Base-by-base conservation (phyloP, 139 green algal genomes). In the Chlorella sp. region DNA sequence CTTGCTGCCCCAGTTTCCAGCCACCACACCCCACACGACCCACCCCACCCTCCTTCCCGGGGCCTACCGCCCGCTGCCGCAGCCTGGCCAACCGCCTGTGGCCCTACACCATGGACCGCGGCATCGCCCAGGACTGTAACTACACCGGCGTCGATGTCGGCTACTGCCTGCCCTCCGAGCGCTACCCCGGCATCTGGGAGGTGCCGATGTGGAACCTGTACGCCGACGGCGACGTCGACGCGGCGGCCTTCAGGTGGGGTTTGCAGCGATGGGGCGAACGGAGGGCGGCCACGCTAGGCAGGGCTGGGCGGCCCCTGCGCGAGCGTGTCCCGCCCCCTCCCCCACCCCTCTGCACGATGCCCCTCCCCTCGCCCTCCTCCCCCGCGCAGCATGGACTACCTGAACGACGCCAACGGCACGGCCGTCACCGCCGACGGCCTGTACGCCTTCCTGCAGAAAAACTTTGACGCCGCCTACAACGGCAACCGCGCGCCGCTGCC, bases 41-140 rank as follows among this genome's bases (percentile, higher is more conserved):
- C n/a, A n/a, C n/a, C n/a, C n/a, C n/a, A n/a, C n/a, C n/a, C n/a
- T n/a, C n/a, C n/a, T n/a, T n/a, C n/a, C n/a, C n/a, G n/a, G n/a
- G n/a, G n/a, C n/a, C n/a, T n/a, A n/a, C n/a, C n/a, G n/a, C n/a
- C n/a, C n/a, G n/a, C n/a, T n/a, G n/a, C n/a, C n/a, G n/a, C n/a
- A n/a, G 68, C 29, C 62, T 67, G 64, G 70, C 21, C 31, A 53
- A 58, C 14, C 29, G 60, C 25, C 42, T 84, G 58, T 84, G 71
- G 71, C 79, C 79, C 0, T 84, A 81, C 40, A 77, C 73, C 5
- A 50, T 81, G 27, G 79, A 84, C 62, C 55, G 41, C 42, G 79
- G 79, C 23, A 73, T 84, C 23, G 58, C 79, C 40, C 79, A 84
- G 38, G 66, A 75, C 53, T 75, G 69, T 36, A 53, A 38, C 38